Base-by-base conservation (phyloP, 2,329 filamentous ascomycete genomes). In the Thermothelomyces thermophilus region DNA sequence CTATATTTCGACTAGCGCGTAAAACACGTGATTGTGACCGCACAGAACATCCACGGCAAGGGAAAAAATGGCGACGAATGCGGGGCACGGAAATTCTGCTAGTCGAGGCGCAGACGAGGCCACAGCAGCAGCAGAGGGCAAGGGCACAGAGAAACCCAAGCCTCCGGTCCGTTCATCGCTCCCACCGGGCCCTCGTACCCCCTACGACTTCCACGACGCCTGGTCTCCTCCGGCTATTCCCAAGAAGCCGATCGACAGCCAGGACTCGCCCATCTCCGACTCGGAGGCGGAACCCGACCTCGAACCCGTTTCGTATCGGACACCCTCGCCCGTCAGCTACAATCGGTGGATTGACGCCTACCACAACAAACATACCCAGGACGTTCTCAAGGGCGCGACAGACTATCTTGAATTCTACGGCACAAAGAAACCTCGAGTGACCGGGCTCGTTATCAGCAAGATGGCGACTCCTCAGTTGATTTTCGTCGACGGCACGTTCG, bases 401-500 rank as follows among this genome's bases (percentile, higher is more conserved):
- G 11, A 39, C 5, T 40, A 36, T 20, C 19, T 56, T 11, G 19
- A 50, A n/a, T 54, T 52, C 37, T 54, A 40, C 48, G 42, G 41
- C 46, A 26, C 14, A 48, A 47, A 40, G 14, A 34, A 5, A 16
- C 31, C 26, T 20, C 45, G 40, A 37, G 9, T 42, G 22, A 24
- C 33, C 24, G 34, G 39, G 5, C 26, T 35, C 19, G 44, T 37
- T 37, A 40, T 51, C 34, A 37, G 33, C 65, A 65, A 60, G 62
- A 72, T 67, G 65, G 67, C 70, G 65, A 73, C 75, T 66, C 76
- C 76, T 51, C 75, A 82, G 71, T 74, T 80, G 63, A 76, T 84
- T 67, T 85, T 85, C 65, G 80, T 98, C 70, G 93, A 98, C 76
- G 93, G 93, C 70, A 81, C 82, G 64, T 95, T 96, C 70, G 83